These are phyloP conservation scores for Coniella lustricola DNA, from an alignment of 2,329 filamentous ascomycete species.

Conservation along the genomic window DNA sequence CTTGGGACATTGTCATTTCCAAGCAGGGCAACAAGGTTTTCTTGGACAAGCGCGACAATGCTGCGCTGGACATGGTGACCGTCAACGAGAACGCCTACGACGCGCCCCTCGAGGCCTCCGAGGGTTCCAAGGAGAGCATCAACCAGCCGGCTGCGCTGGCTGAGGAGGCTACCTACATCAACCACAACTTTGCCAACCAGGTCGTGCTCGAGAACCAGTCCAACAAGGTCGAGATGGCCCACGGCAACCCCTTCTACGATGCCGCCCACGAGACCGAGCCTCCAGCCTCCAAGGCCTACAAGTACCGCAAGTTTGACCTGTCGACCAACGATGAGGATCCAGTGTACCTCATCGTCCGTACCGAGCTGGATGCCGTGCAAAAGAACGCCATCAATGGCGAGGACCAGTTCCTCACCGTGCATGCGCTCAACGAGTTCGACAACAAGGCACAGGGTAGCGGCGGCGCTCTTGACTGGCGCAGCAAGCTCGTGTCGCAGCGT, in stretches of 20 bases:
- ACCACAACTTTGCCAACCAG: slow-evolving; percentile 98
- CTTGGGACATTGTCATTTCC: slow-evolving; percentile 94
- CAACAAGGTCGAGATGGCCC: slow-evolving; percentile 72
- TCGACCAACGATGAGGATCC: slow-evolving; percentile 93
- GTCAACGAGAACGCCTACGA: slow-evolving; percentile 99
- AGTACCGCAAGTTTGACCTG: slow-evolving; percentile 94
- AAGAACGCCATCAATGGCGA: slow-evolving; percentile 91
- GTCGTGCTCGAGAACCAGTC: slow-evolving; percentile 77
- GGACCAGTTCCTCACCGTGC: slow-evolving; percentile 85
- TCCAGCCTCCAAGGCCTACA: slow-evolving; percentile 93
- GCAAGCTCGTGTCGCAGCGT: slow-evolving; percentile 87
- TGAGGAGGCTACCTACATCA: slow-evolving; percentile 98
- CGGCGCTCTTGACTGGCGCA: slow-evolving; percentile 92
- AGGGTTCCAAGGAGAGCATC: slow-evolving; percentile 88
- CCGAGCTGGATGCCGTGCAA: slow-evolving; percentile 89
- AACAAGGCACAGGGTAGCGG: slow-evolving; percentile 94
- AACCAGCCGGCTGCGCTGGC: slow-evolving; percentile 92
- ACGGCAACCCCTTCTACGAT: slow-evolving; percentile 98
- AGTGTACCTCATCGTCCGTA: slow-evolving; percentile 85
- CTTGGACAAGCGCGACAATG: slow-evolving; percentile 96
- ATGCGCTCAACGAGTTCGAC: slow-evolving; percentile 98
- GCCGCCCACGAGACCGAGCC: slow-evolving; percentile 86
- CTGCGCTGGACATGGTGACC: slow-evolving; percentile 91
- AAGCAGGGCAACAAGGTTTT: slow-evolving; percentile 95
- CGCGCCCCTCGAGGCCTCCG: slow-evolving; percentile 82